Base-by-base conservation (phyloP, 2,329 filamentous ascomycete genomes). In the Blastomyces gilchristii region DNA sequence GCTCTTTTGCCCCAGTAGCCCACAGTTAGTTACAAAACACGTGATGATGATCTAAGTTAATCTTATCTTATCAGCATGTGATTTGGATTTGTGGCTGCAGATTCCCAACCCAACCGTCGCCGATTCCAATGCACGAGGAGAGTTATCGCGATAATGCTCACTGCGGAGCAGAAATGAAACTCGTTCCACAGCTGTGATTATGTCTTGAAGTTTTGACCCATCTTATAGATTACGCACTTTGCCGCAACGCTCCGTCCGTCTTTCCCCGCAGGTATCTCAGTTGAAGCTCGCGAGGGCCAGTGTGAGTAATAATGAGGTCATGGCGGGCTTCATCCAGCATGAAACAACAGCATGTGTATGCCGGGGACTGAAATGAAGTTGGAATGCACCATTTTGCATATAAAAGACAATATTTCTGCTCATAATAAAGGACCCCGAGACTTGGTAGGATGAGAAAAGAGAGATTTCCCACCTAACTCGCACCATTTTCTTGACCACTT, bases 61-160 rank as follows among this genome's bases (percentile, higher is more conserved):
- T 58, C 39, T 58, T 31, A 59, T 59, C 57, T 58, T 28, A 58
- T 43, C 56, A n/a, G 2, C 56, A 58, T 58, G 56, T 58, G 56
- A 58, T 45, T 28, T 58, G 25, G 18, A 22, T 31, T 34, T 3
- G n/a, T 28, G 28, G n/a, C 16, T 39, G 8, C n/a, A 4, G 22
- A 16, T 50, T 50, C 22, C 22, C 12, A 43, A 43, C 22, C 22
- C 12, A 43, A 43, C 5, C 41, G 7, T 34, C 5, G 34, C n/a
- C 12, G 22, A 16, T 50, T 50, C 22, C 22, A 11, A 50, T 2
- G 8, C 22, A 37, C 34, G 34, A 28, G 22, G 22, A 14, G 47
- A 50, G 1, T 28, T 1, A 50, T 50, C 22, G 14, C 9, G 22
- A 50, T 50, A 28, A 28, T 50, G n/a, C 11, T 50, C 3, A 11